Percentiles rank a stretch among this genome's conserved stretches.
Conservation (phyloP, 768 basidiomycete genomes). For the Suillus paluster region DNA sequence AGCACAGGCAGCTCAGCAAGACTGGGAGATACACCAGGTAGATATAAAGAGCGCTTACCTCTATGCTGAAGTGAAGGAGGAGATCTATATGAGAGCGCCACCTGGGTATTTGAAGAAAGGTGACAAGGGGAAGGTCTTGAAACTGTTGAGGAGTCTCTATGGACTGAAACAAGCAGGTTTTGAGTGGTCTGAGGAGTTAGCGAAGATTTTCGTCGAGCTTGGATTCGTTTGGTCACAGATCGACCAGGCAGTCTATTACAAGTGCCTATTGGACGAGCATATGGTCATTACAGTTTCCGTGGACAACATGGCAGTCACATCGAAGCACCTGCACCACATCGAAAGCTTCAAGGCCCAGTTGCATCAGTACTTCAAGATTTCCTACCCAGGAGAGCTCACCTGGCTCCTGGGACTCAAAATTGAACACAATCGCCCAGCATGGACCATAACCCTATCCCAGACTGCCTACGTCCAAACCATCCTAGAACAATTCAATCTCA, state of each 20-base stretch:
- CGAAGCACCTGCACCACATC: too few relatives aligned
- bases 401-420: too few relatives aligned
- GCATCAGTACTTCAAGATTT: too few relatives aligned
- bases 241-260: background rate
- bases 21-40: conserved; percentile 11
- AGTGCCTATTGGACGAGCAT: background rate
- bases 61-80: conserved; percentile 26
- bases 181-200: conserved; percentile 34
- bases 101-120: conserved; percentile 22
- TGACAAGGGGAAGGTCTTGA: conserved; percentile 29
- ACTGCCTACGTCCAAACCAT: too few relatives aligned
- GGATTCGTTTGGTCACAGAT: background rate
- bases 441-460: too few relatives aligned
- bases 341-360: too few relatives aligned
- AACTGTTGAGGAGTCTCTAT: conserved; percentile 36
- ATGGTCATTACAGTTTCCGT: background rate
- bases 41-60: conserved; percentile 14
- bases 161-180: conserved; percentile 41
- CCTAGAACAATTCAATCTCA: too few relatives aligned
- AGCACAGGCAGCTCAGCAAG: conserved; percentile 13
- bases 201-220: background rate
- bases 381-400: too few relatives aligned
- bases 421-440: too few relatives aligned
- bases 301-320: background rate
- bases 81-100: conserved; percentile 43